Evolutionary conservation across 2,329 filamentous ascomycete genomes (phyloP), one percentile per base, ranked within the genome.

Genomic region (Alternaria alternata): DNA sequence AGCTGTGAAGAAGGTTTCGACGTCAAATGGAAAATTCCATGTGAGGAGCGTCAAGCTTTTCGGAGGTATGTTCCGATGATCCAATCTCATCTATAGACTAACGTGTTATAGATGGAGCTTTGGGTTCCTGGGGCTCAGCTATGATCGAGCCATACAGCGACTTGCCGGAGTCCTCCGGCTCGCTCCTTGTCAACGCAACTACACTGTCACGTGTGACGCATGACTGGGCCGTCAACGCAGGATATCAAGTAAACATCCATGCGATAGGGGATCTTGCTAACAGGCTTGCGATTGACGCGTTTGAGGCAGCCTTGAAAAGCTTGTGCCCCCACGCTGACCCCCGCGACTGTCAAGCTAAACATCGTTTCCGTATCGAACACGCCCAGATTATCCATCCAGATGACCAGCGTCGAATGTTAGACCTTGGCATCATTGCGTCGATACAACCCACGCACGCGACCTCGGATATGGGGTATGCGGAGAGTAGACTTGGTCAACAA

Each of bases 371-470:
- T 64, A 88, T 92, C 69, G 89, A 91, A 72, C 89, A 92, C 78
- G 79, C 88, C 0, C 89, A 91, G 67, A 91, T 91, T 66, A 87
- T 91, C 60, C 86, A 90, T 69, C 87, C 87, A 4, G 80, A 82
- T 58, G 89, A 91, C 75, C 89, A 90, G 72, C 76, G 66, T 1
- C 84, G 88, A 30, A 86, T 91, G 68, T 80, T 80, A 53, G 78
- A 81, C 5, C 75, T 90, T 5, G 87, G 86, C 7, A 86, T 91
- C 68, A 83, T 91, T 53, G 88, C 89, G 0, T 90, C 87, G 3
- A 87, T 92, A 55, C 89, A 91, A 69, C 89, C 89, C 5, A 91
- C 89, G 0, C 89, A 91, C 69, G 89, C 89, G 22, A 91, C 89
- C 3, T 89, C 87, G 7, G 89, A 91, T 74, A 90, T 89, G 87